A percentile compares a stretch with the other conserved stretches of the same genome.
Evolutionary conservation across 2,329 filamentous ascomycete species (phyloP).

Genomic region (Bipolaris cookei): DNA sequence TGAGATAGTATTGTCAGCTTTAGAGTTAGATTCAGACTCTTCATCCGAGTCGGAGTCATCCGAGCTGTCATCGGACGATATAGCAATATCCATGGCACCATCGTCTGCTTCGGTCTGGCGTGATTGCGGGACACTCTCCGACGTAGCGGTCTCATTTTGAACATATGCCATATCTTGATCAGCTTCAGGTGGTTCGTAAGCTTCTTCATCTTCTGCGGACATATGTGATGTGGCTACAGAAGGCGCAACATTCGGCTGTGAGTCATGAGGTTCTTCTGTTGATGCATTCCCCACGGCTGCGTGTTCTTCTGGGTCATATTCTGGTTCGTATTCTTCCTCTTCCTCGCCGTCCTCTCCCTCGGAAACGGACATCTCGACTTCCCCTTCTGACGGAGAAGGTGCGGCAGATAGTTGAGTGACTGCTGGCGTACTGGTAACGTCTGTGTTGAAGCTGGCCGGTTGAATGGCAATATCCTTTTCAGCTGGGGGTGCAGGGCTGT

Average conservation of each 20-base stretch:
- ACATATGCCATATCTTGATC: slow-evolving; percentile 27
- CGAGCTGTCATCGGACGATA: slow-evolving; percentile 36
- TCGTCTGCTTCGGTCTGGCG: slow-evolving; percentile 33
- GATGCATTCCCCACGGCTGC: slow-evolving; percentile 5
- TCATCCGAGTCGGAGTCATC: slow-evolving; percentile 32
- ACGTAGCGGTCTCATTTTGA: slow-evolving; percentile 1
- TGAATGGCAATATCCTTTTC: not conserved
- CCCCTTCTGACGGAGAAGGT: slow-evolving; percentile 37
- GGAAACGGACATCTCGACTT: slow-evolving; percentile 46
- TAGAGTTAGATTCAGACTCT: slow-evolving; percentile 24
- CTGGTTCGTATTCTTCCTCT: slow-evolving; percentile 29
- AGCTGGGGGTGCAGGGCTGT: slow-evolving; percentile 37
- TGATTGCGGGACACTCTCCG: not conserved
- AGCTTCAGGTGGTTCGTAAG: slow-evolving; percentile 43
- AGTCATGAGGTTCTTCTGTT: slow-evolving; percentile 9
- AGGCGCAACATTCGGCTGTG: slow-evolving; percentile 7
- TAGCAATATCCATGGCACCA: slow-evolving; percentile 46
- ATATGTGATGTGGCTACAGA: slow-evolving; percentile 23
- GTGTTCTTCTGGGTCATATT: slow-evolving; percentile 42
- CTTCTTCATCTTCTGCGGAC: slow-evolving; percentile 37
- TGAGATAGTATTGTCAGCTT: slow-evolving; percentile 16
- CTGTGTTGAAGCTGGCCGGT: not conserved
- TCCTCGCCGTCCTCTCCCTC: slow-evolving; percentile 34
- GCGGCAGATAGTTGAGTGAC: slow-evolving; percentile 2
- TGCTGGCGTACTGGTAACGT: slow-evolving; percentile 7